A percentile compares a stretch with the other conserved stretches of the same genome.
Conservation (phyloP, 2,329 filamentous ascomycete genomes). For the Colletotrichum shisoi region DNA sequence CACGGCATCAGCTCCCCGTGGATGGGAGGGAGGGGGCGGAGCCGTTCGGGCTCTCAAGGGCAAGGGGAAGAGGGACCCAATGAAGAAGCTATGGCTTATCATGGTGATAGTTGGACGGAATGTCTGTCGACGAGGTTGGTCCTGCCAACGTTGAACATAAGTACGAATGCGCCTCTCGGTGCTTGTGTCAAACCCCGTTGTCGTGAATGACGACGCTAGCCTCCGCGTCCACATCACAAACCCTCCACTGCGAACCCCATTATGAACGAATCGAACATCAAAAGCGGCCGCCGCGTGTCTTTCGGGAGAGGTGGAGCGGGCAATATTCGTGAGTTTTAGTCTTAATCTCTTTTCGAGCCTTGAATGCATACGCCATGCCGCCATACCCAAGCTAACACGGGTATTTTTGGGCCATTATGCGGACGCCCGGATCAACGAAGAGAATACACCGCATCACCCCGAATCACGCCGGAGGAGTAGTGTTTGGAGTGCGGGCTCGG, state of each 20-base stretch:
- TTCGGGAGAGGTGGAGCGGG: slow-evolving; percentile 25
- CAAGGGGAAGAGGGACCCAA: neutral
- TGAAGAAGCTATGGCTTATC: slow-evolving; percentile 3
- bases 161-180: neutral
- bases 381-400: neutral
- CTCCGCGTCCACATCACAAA: neutral
- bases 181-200: neutral
- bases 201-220: neutral
- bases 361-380: neutral
- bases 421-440: slow-evolving; percentile 9
- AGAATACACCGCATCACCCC: too few relatives aligned
- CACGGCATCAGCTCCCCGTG: neutral
- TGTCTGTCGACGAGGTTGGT: neutral
- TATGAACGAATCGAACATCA: slow-evolving; percentile 25
- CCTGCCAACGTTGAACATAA: neutral
- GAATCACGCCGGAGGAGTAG: slow-evolving; percentile 14
- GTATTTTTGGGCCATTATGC: slow-evolving; percentile 16
- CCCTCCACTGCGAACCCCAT: too few relatives aligned
- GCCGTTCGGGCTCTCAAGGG: neutral
- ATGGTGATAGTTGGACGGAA: neutral
- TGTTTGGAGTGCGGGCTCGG: slow-evolving; percentile 16
- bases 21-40: neutral
- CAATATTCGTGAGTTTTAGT: slow-evolving; percentile 25
- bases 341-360: too few relatives aligned
- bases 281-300: slow-evolving; percentile 18